phyloP scores from a whole-genome alignment of 192 early-diverging fungal genomes.

The Ambispora gerdemannii region DNA sequence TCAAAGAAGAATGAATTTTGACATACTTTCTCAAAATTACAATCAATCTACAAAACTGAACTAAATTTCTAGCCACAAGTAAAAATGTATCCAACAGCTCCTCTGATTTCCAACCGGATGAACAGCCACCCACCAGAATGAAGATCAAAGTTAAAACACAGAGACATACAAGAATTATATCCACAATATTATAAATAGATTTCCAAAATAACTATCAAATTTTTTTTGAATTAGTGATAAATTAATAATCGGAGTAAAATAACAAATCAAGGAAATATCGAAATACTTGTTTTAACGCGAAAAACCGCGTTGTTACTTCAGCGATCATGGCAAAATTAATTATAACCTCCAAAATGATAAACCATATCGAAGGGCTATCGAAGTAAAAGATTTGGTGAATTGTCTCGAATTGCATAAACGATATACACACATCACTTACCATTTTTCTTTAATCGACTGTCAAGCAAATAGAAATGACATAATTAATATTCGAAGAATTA shows the following conservation, averaged over 20 bases:
- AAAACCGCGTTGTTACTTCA: conserved; percentile 62
- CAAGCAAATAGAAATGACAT: conserved; percentile 3
- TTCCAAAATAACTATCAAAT: conserved; percentile 50
- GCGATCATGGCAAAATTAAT: conserved; percentile 74
- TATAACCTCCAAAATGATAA: conserved; percentile 66
- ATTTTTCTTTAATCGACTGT: conserved; percentile 43
- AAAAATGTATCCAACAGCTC: conserved; percentile 69
- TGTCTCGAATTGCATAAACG: not conserved
- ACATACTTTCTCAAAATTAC: conserved; percentile 64
- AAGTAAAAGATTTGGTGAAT: not conserved
- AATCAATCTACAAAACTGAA: conserved; percentile 66
- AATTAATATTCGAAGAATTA: not conserved
- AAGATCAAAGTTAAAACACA: conserved; percentile 68
- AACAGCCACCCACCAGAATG: conserved; percentile 60
- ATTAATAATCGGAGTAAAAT: not conserved
- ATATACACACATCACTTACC: conserved; percentile 32
- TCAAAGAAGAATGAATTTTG: not conserved
- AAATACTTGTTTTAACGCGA: conserved; percentile 61
- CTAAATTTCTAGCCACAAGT: conserved; percentile 68
- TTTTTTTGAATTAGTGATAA: not conserved
- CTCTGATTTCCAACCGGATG: conserved; percentile 58
- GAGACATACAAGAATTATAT: conserved; percentile 64
- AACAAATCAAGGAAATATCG: not conserved
- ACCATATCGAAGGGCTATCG: conserved; percentile 59
- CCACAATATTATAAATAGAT: conserved; percentile 71